Evolutionary conservation across 2,329 filamentous ascomycete genomes (phyloP).

Genomic region (Metarhizium robertsii): DNA sequence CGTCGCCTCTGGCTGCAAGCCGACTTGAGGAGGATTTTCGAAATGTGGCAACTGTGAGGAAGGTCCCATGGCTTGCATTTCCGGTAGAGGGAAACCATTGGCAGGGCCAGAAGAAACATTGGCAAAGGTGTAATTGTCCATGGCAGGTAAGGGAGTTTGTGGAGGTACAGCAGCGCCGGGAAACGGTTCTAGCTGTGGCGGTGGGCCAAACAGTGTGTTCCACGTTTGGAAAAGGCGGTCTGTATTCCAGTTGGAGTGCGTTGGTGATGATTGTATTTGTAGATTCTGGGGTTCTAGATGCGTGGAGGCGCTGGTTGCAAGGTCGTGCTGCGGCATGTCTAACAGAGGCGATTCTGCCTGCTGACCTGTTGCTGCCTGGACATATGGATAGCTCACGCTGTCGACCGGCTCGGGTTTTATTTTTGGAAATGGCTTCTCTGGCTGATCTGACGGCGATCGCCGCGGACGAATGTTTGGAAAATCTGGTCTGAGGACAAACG

Average conservation of each 20-base stretch:
- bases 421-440: conserved; percentile 48
- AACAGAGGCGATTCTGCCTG: conserved; percentile 48
- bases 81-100: conserved; percentile 44
- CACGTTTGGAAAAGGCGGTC: conserved; percentile 77
- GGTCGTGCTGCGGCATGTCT: conserved; percentile 30
- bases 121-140: not conserved
- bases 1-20: conserved; percentile 32
- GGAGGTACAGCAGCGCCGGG: not conserved
- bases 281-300: conserved; percentile 40
- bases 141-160: not conserved
- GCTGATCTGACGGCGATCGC: conserved; percentile 39
- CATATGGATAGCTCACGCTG: conserved; percentile 53
- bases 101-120: not conserved
- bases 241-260: conserved; percentile 65
- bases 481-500: conserved; percentile 78
- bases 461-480: conserved; percentile 81
- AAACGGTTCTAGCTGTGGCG: conserved; percentile 64
- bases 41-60: conserved; percentile 22
- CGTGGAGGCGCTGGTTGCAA: conserved; percentile 27
- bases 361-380: conserved; percentile 41
- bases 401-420: not conserved
- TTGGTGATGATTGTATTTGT: conserved; percentile 28
- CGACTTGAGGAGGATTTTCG: not conserved
- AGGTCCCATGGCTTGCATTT: conserved; percentile 33
- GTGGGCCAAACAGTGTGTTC: conserved; percentile 38